Evolutionary conservation across 1,284 basidiomycete species (phyloP), one percentile per base, ranked within the genome.

Genomic region (Ustilago bromivora): DNA sequence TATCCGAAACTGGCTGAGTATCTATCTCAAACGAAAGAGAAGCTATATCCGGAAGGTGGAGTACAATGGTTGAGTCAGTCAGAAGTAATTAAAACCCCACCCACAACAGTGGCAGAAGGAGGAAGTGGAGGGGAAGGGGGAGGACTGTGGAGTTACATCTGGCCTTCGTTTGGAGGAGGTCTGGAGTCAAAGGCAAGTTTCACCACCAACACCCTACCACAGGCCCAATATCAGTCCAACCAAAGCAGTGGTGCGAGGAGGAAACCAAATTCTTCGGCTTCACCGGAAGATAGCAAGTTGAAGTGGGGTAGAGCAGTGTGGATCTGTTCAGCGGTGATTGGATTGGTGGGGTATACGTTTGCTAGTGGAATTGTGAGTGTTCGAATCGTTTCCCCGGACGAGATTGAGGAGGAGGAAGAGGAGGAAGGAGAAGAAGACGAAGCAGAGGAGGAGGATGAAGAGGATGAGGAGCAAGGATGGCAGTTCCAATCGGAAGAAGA

Each of bases 321-420:
- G 76, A 68, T 78, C 53, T 67, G 69, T 34, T 71, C 71, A 23
- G 82, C 82, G 9, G 41, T 83, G n/a, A 23, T 83, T 3, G 82
- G 76, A 12, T 41, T 81, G 43, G 60, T 83, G 13, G 76, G 75
- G 13, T 83, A 70, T 58, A 60, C 81, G n/a, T 71, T 82, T 60
- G 72, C 73, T 31, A 80, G 76, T 43, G 82, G 82, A 43, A 75
- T 83, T 70, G 75, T 83, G 64, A 79, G 73, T 69, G 73, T 83
- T 35, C 65, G 75, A 53, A 63, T 66, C 15, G 64, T 63, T 19
- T 70, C 74, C 32, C 61, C 52, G 1, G 69, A 60, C n/a, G 52
- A 58, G 3, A 53, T 64, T 36, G 55, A 64, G 28, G 72, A 59
- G 3, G 71, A 59, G 17, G 54, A 64, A 4, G 58, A 62, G 51